These are phyloP conservation scores for Monilinia fructigena DNA, from an alignment of 2,329 filamentous ascomycete genomes.

Conservation along the genomic window DNA sequence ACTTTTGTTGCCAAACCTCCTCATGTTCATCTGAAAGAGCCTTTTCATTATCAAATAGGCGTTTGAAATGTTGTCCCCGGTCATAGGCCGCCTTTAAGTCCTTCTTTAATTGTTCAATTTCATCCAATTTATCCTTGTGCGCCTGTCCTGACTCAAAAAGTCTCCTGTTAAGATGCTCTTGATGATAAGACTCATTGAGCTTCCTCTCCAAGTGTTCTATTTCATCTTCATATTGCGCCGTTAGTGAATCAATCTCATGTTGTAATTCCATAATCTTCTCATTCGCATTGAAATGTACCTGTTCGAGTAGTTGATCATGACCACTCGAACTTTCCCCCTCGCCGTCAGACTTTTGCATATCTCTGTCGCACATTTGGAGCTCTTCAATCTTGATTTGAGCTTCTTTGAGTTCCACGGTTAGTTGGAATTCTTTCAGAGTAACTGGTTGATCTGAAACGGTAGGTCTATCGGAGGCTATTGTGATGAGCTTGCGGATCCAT, in stretches of 20 bases:
- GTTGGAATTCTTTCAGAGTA: constrained; percentile 8
- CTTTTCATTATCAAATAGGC: constrained; percentile 2
- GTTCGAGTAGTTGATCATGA: neutral
- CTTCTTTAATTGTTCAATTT: neutral
- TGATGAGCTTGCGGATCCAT: constrained; percentile 19
- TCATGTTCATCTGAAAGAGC: constrained; percentile 1
- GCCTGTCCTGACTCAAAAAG: neutral
- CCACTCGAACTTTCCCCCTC: no score
- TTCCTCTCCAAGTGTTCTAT: constrained; percentile 1
- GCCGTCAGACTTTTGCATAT: neutral
- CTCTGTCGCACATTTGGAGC: neutral
- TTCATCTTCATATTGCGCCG: constrained; percentile 2
- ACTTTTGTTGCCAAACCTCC: constrained; percentile 12
- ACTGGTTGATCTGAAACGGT: neutral
- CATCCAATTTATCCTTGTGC: neutral
- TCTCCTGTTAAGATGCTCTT: neutral
- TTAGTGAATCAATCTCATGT: neutral
- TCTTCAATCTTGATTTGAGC: neutral
- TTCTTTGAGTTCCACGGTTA: neutral
- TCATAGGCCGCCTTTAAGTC: neutral
- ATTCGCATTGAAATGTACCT: neutral
- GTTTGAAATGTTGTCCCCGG: neutral
- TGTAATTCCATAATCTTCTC: neutral
- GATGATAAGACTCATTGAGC: neutral
- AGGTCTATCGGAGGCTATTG: neutral